A percentile compares a stretch with the other conserved stretches of the same genome.
These are phyloP conservation scores for Lomentospora prolificans DNA, from an alignment of 2,329 filamentous ascomycete species.

Conservation along the genomic window DNA sequence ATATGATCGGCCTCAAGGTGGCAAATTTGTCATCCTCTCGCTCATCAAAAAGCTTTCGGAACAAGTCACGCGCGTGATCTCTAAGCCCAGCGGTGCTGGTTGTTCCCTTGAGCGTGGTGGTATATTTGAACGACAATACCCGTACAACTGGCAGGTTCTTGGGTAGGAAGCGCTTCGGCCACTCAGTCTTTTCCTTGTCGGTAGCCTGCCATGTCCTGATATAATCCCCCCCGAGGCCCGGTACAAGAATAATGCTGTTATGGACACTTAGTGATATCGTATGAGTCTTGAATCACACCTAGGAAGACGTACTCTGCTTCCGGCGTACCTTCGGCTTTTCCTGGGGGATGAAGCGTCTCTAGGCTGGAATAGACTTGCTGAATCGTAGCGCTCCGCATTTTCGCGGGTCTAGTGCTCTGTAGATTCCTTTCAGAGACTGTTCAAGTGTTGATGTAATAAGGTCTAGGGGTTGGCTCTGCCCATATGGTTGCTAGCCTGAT, in stretches of 20 bases:
- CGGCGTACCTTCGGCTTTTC: no score
- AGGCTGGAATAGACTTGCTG: no score
- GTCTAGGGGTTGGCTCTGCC: no score
- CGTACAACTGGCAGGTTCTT: not conserved
- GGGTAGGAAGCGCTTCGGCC: not conserved
- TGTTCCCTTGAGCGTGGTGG: not conserved
- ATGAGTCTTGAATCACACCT: no score
- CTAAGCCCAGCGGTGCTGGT: not conserved
- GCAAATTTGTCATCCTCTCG: not conserved
- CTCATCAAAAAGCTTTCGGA: not conserved
- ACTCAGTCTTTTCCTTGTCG: not conserved
- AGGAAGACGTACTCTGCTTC: no score
- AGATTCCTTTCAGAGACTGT: no score
- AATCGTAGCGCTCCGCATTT: no score
- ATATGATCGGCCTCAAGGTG: not conserved
- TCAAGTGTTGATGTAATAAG: no score
- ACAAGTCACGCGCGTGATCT: not conserved
- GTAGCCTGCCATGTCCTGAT: not conserved
- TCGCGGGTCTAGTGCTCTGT: no score
- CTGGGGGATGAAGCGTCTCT: no score
- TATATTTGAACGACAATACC: not conserved
- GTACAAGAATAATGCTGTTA: not conserved
- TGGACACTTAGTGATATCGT: no score
- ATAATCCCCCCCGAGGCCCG: not conserved
- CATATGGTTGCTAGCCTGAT: no score